Evolutionary conservation across 495 filamentous ascomycete species (phyloP), one percentile per base, ranked within the genome.

Genomic region (Platismatia glauca): DNA sequence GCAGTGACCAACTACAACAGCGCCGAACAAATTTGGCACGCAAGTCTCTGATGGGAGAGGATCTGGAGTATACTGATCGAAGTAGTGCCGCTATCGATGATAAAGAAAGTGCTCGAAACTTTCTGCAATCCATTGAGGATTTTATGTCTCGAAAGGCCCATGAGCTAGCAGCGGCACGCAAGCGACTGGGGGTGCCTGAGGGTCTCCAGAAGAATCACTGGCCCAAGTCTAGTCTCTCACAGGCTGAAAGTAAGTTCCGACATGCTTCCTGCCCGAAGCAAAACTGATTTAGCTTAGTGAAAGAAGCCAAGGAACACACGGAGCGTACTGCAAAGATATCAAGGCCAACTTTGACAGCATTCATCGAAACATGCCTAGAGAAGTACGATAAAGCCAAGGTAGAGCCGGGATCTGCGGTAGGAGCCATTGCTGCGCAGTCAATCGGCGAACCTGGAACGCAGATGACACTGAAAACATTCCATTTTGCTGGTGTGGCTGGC

Each of bases 391-490:
- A 83, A 70, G 90, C 92, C 4, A 89, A 87, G 62, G 88, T 94
- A 44, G 90, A 98, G 71, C 90, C 94, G 11, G 95, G 95, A 5
- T 93, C 96, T 69, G 94, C 94, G 16, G 94, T 97, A n/a, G 94
- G 95, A 60, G 95, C 94, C 15, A 90, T 97, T 39, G 94, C 93
- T 67, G 95, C 95, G 18, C 95, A 98, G 74, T 96, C 91, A 35
- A 97, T 98, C 70, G 94, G 95, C 71, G 95, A 98, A 70, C 94
- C 95, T 0, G 94, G 95, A 71, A 98, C 95, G 6, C 95, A 98
- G 74, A 98, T 98, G 95, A 98, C 94, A 3, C 78, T 98, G 69
- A 97, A 97, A 77, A 98, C 94, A 72, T 98, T 98, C 86, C 94
- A 98, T 87, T 98, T 98, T 77, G 94, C 94, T 69, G 94, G 94